These are phyloP conservation scores for Modicella reniformis DNA, from an alignment of 371 early-diverging fungal genomes.

Conservation along the genomic window DNA sequence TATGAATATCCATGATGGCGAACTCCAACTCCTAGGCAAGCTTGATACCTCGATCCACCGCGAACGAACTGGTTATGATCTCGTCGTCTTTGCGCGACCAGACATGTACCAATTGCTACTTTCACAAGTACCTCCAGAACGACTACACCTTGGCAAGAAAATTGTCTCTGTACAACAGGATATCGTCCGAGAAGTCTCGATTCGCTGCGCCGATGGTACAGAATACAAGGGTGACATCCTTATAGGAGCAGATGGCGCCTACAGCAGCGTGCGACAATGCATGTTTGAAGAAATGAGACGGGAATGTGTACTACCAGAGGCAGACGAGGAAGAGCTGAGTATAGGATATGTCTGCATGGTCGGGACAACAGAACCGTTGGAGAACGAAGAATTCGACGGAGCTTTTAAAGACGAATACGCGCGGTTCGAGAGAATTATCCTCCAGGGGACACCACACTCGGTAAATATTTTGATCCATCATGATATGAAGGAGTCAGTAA, in stretches of 20 bases:
- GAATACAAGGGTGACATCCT: slow-evolving; percentile 27
- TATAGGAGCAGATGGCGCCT: slow-evolving; percentile 33
- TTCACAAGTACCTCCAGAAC: background rate
- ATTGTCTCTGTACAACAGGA: background rate
- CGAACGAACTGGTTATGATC: background rate
- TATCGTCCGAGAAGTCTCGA: slow-evolving; percentile 11
- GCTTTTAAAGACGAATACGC: slow-evolving; percentile 1
- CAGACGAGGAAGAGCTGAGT: slow-evolving; percentile 24
- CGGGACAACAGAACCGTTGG: slow-evolving; percentile 23
- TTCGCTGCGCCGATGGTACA: slow-evolving; percentile 21
- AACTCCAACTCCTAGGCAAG: background rate
- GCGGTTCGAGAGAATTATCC: slow-evolving; percentile 10
- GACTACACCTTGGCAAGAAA: slow-evolving; percentile 14
- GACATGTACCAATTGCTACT: slow-evolving; percentile 9
- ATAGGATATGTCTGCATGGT: slow-evolving; percentile 28
- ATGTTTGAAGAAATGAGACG: slow-evolving; percentile 21
- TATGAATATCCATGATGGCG: slow-evolving; percentile 9
- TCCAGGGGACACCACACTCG: slow-evolving; percentile 8
- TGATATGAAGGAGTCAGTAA: too few relatives aligned
- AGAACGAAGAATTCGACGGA: slow-evolving; percentile 14
- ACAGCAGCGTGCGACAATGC: slow-evolving; percentile 28
- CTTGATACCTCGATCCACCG: slow-evolving; percentile 6
- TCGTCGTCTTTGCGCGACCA: background rate
- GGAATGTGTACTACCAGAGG: slow-evolving; percentile 1
- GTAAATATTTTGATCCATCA: slow-evolving; percentile 1